Evolutionary conservation across 257 asterid genomes (phyloP).

Genomic region (Capsicum baccatum): DNA sequence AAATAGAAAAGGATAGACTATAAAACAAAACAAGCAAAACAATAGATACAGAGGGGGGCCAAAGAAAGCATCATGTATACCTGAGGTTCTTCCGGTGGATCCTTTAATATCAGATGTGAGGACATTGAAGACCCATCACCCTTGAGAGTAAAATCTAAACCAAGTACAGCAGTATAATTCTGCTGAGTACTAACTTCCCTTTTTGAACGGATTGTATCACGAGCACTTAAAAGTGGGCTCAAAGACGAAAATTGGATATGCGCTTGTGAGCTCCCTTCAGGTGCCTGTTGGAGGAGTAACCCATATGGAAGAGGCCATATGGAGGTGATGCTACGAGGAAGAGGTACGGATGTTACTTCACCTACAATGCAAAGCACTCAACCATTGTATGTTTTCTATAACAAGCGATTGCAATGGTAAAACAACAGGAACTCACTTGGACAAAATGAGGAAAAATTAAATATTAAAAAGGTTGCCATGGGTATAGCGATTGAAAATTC

Average conservation of each 20-base stretch:
- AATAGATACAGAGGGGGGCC: neutral
- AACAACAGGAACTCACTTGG: constrained; percentile 20
- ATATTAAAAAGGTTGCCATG: neutral
- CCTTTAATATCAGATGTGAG: constrained; percentile 83
- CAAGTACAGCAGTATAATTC: constrained; percentile 51
- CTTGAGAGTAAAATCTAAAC: constrained; percentile 51
- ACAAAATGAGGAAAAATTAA: constrained; percentile 7
- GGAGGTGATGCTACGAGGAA: constrained; percentile 68
- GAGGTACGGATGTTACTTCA: constrained; percentile 82
- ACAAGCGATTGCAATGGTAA: neutral
- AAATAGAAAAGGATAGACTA: neutral
- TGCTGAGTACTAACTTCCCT: constrained; percentile 63
- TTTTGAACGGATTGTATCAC: constrained; percentile 63
- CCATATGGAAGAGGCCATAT: constrained; percentile 97
- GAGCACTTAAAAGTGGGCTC: constrained; percentile 53
- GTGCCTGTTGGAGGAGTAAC: constrained; percentile 79
- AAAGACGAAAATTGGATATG: constrained; percentile 59
- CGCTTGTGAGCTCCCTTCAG: constrained; percentile 64
- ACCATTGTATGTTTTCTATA: constrained; percentile 21
- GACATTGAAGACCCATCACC: constrained; percentile 62
- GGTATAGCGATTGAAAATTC: constrained; percentile 5
- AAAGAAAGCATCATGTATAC: constrained; percentile 43
- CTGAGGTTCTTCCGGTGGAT: constrained; percentile 91
- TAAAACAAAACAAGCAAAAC: constrained; percentile 28
- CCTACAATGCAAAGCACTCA: constrained; percentile 58